Base-by-base conservation (phyloP, 164 flowering plant genomes). In the Dillenia turbinata region DNA sequence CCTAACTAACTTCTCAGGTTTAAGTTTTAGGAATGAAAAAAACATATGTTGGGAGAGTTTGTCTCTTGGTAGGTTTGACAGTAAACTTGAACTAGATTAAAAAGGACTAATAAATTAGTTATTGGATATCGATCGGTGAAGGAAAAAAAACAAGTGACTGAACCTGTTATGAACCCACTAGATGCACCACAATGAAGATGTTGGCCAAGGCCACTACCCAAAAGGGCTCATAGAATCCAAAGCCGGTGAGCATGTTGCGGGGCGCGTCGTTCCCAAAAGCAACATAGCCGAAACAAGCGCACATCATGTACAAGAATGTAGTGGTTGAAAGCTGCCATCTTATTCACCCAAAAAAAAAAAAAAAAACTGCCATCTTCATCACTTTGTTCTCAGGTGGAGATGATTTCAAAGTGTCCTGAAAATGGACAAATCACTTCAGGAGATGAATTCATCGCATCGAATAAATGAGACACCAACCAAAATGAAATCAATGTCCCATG, bases 161-260 rank as follows among this genome's bases (percentile, higher is more conserved):
- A 44, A 81, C 90, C 84, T 84, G 95, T 72, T 77, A 86, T 12
- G 87, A 92, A 45, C 89, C 85, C 14, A 84, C 70, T 2, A 88
- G 70, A 71, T 86, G 95, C 52, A 86, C 64, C 17, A 84, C 84
- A 52, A 84, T 81, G 76, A 74, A 79, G 52, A 69, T 52, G 61
- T 88, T 83, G 64, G 85, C 90, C 9, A 83, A 26, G 59, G 83
- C 82, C 0, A 88, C 69, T 47, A 86, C 57, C 95, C 92, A 88
- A 50, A 75, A 81, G 0, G 90, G 88, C 72, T 86, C 77, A 26
- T 76, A 74, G 54, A 83, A 81, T 52, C 89, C 91, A 47, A 83
- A 86, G 8, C 86, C 84, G 1, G 88, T 78, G 7, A 84, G 63
- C 52, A 86, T 51, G 72, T 88, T 88, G 5, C 88, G 90, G 0